Percentiles rank a stretch among this genome's conserved stretches.
Conservation (phyloP, 2,329 filamentous ascomycete species). For the Fusarium drepaniforme region DNA sequence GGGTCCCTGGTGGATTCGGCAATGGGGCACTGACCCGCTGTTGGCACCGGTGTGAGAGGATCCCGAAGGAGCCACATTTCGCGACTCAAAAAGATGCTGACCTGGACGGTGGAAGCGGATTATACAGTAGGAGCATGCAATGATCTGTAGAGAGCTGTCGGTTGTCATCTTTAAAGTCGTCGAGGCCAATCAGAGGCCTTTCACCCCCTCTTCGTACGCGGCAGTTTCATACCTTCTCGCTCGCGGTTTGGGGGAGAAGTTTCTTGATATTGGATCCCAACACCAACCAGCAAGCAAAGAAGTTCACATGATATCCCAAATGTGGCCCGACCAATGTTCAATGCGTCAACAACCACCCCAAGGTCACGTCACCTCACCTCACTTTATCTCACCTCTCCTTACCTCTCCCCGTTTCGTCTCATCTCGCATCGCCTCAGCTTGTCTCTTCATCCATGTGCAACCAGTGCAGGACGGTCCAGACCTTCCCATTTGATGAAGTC, state of each 20-base stretch:
- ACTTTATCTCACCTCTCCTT: conserved; percentile 24
- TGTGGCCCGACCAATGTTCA: conserved; percentile 30
- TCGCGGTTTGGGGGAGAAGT: not conserved
- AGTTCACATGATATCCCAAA: conserved; percentile 32
- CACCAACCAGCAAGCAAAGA: conserved; percentile 4
- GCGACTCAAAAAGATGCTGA: conserved; percentile 20
- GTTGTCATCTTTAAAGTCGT: not conserved
- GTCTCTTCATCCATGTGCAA: conserved; percentile 8
- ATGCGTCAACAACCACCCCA: conserved; percentile 27
- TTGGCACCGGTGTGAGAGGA: conserved; percentile 37
- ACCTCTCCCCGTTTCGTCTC: conserved; percentile 27
- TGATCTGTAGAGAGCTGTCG: not conserved
- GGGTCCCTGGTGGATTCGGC: conserved; percentile 33
- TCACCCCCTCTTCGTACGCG: not conserved
- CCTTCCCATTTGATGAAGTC: not conserved
- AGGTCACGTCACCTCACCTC: conserved; percentile 39
- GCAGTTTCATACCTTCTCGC: not conserved
- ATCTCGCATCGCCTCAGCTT: conserved; percentile 22
- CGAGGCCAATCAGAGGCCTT: conserved; percentile 5
- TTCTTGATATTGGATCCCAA: conserved; percentile 11
- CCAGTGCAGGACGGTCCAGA: conserved; percentile 2
- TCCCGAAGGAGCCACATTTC: conserved; percentile 35
- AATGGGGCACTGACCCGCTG: conserved; percentile 35
- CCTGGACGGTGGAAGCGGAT: conserved; percentile 13
- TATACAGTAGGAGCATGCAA: conserved; percentile 5